Evolutionary conservation across 202 grass and related monocot species (phyloP).

Genomic region (Miscanthus sacchariflorus): DNA sequence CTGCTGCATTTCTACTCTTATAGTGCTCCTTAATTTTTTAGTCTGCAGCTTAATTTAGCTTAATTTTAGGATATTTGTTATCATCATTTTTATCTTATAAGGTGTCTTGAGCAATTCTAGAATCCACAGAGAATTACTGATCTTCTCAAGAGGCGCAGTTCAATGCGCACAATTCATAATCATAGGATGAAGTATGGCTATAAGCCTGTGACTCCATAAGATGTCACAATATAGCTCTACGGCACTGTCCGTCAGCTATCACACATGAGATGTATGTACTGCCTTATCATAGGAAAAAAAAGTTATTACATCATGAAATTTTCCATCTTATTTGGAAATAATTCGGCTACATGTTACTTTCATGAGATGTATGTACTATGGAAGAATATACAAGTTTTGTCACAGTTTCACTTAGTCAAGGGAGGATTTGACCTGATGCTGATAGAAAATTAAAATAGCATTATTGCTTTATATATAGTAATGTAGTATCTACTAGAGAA

Average conservation of each 20-base stretch:
- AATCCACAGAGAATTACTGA: background rate
- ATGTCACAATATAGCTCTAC: background rate
- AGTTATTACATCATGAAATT: constrained; percentile 28
- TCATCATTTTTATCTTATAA: background rate
- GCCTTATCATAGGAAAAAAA: background rate
- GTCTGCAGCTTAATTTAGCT: constrained; percentile 41
- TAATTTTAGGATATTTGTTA: constrained; percentile 37
- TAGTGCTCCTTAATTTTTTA: constrained; percentile 37
- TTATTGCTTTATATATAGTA: background rate
- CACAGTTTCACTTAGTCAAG: constrained; percentile 19
- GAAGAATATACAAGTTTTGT: constrained; percentile 34
- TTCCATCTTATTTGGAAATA: constrained; percentile 25
- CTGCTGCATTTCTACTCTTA: constrained; percentile 34
- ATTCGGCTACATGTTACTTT: constrained; percentile 31
- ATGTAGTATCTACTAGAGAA: background rate
- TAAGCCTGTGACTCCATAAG: constrained; percentile 3
- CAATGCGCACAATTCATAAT: background rate
- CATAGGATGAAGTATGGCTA: background rate
- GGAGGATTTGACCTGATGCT: constrained; percentile 2
- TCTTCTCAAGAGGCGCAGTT: background rate
- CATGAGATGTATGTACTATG: constrained; percentile 14
- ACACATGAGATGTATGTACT: constrained; percentile 5
- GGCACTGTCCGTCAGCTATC: background rate
- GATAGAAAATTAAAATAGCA: background rate
- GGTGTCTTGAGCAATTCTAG: background rate